Base-by-base conservation (phyloP, 2,329 filamentous ascomycete species). In the Aspergillus neoniger region DNA sequence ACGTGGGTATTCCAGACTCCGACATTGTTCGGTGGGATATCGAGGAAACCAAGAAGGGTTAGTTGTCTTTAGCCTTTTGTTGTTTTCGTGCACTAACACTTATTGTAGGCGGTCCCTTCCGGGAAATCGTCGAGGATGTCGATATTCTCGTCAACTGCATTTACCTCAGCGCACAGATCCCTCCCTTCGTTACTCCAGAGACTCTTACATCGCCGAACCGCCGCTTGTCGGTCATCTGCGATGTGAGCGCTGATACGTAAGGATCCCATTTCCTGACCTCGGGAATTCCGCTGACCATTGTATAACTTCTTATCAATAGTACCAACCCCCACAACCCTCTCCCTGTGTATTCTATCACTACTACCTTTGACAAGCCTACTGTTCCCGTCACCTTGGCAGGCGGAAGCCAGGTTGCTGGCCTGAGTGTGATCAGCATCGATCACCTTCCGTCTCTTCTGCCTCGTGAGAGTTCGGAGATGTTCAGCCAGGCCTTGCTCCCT, bases 61-160 rank as follows among this genome's bases (percentile, higher is more conserved):
- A 47, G 67, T 65, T 39, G 28, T 15, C 6, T 10, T 23, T 15
- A 23, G n/a, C 30, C 53, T 9, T 17, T 10, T 25, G 7, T 15
- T 23, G 38, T 1, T 28, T 48, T 21, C 14, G 19, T 36, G 7
- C 15, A 19, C 28, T 52, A 50, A 17, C 15, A 70, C 32, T 10
- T 66, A 73, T 72, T 72, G 48, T 67, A 78, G 74, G 81, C 58
- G 91, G 91, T 1, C 91, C 91, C 9, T 95, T 93, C 78, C 77
- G 82, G 64, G 91, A 95, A 80, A 92, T 96, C 70, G 81, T 88
- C 50, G 85, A 91, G 77, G 69, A 72, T 56, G 69, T 81, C 62
- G 88, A 91, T 70, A 88, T 92, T 72, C 91, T 92, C 74, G 83
- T 95, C 76, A 96, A 95, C 82, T 92, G 90, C 84, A 94, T 96